Conservation (phyloP, 805 yeast genomes). For the Teunomyces panamensis region DNA sequence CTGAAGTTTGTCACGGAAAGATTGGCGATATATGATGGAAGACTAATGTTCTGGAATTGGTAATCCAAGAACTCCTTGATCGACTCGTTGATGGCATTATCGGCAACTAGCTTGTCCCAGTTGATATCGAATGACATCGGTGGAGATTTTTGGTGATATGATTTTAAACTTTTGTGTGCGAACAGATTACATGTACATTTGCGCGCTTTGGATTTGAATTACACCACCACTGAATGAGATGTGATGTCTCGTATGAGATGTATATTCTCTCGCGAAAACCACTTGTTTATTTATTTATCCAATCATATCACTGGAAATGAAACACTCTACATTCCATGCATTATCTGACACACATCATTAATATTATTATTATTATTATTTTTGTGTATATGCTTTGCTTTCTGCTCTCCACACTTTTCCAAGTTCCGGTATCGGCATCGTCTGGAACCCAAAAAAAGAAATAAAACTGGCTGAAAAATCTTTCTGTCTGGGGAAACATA, state of each 20-base stretch:
- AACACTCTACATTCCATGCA: neutral
- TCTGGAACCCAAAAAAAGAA: neutral
- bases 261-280: neutral
- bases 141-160: neutral
- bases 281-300: neutral
- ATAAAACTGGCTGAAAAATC: neutral
- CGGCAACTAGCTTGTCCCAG: constrained; percentile 36
- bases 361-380: neutral
- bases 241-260: neutral
- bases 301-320: neutral
- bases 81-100: constrained; percentile 27
- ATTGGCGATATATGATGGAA: constrained; percentile 77
- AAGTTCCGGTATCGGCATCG: constrained; percentile 1
- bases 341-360: neutral
- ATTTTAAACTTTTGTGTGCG: no score
- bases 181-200: no score
- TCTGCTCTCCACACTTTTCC: neutral
- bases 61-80: constrained; percentile 57
- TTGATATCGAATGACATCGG: constrained; percentile 43
- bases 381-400: neutral
- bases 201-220: no score
- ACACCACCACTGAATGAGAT: no score
- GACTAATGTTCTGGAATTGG: constrained; percentile 56
- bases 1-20: constrained; percentile 70
- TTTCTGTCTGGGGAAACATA: constrained; percentile 3